These are phyloP conservation scores for Hymenoscyphus occultus DNA, from an alignment of 2,329 filamentous ascomycete genomes.

Conservation along the genomic window DNA sequence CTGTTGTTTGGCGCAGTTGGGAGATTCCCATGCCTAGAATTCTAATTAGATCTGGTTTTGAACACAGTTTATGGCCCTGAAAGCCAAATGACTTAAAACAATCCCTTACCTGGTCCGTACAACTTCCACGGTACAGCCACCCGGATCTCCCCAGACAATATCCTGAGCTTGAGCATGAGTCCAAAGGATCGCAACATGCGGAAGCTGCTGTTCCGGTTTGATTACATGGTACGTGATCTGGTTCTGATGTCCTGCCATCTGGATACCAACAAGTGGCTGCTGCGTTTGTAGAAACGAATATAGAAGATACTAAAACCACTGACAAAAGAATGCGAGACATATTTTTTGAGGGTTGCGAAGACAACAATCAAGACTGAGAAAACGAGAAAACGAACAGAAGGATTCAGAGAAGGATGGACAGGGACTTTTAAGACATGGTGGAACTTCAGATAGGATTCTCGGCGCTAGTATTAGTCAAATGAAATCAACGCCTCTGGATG, in stretches of 20 bases:
- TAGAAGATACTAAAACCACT: constrained; percentile 6
- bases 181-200: constrained; percentile 23
- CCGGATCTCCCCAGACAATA: constrained; percentile 23
- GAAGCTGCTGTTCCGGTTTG: constrained; percentile 19
- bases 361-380: neutral
- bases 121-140: constrained; percentile 22
- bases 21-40: constrained; percentile 16
- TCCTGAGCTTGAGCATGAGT: constrained; percentile 21
- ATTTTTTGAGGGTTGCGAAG: neutral
- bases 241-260: constrained; percentile 16
- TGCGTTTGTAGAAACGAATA: constrained; percentile 6
- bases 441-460: neutral
- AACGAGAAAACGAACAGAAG: neutral
- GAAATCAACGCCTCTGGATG: neutral
- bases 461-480: neutral
- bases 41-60: neutral
- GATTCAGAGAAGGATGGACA: neutral
- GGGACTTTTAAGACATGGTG: neutral
- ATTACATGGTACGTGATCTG: constrained; percentile 22
- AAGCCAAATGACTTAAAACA: neutral
- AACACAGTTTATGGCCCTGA: too few relatives aligned
- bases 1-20: constrained; percentile 18
- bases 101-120: constrained; percentile 18
- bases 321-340: neutral
- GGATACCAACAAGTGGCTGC: constrained; percentile 23